These are phyloP conservation scores for Otatea glauca DNA, from an alignment of 176 grass and related monocot genomes.

Conservation along the genomic window DNA sequence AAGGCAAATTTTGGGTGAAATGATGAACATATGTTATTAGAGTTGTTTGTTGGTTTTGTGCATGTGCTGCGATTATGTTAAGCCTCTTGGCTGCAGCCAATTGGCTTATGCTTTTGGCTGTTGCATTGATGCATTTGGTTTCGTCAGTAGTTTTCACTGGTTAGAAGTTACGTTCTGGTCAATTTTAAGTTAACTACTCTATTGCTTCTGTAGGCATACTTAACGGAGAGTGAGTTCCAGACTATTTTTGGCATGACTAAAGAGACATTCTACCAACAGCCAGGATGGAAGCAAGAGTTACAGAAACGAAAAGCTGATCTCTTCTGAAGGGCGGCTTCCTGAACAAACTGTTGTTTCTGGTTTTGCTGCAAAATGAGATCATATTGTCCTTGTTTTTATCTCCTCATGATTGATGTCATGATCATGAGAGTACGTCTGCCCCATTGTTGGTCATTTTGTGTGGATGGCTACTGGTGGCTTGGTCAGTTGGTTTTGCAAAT, in stretches of 20 bases:
- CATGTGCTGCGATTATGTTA: neutral
- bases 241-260: slow-evolving; percentile 72
- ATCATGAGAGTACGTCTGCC: slow-evolving; percentile 17
- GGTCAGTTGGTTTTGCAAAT: slow-evolving; percentile 51
- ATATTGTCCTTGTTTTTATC: slow-evolving; percentile 2
- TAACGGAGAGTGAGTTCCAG: slow-evolving; percentile 83
- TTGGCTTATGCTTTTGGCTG: slow-evolving; percentile 18
- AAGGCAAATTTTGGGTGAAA: neutral
- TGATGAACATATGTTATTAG: neutral
- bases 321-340: slow-evolving; percentile 49
- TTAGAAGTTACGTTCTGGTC: neutral
- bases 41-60: slow-evolving; percentile 17
- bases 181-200: slow-evolving; percentile 27
- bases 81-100: neutral
- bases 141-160: neutral
- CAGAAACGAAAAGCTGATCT: slow-evolving; percentile 87
- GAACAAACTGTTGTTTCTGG: slow-evolving; percentile 23
- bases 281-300: slow-evolving; percentile 96
- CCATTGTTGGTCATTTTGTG: slow-evolving; percentile 41
- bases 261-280: slow-evolving; percentile 80
- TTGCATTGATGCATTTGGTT: slow-evolving; percentile 2
- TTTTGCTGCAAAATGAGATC: slow-evolving; percentile 30
- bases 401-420: slow-evolving; percentile 33
- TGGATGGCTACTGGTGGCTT: slow-evolving; percentile 44
- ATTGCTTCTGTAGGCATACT: slow-evolving; percentile 71